Evolutionary conservation across 371 early-diverging fungal genomes (phyloP), one percentile per base, ranked within the genome.

Genomic region (Mucor mucedo): DNA sequence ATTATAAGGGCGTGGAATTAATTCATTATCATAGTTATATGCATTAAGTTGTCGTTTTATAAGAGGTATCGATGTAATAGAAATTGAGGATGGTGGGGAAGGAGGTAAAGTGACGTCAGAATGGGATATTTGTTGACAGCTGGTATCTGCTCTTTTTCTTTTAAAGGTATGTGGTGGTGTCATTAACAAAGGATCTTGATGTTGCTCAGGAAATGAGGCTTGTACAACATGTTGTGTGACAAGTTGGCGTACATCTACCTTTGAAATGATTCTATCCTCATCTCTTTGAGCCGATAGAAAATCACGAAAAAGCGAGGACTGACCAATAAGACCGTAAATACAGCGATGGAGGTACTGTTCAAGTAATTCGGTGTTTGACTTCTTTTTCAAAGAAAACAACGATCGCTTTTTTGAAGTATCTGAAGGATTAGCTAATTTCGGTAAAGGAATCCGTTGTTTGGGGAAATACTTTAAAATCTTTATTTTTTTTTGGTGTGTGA

Each of bases 271-370:
- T 62, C 60, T 52, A 33, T 82, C 83, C 48, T 82, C 83, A 8
- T 79, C 78, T 38, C 83, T 68, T 60, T 82, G 83, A 7, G 66
- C 71, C 21, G 77, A 68, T 21, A 82, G 40, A 59, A 82, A 82
- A 49, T 82, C 83, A 14, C 76, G 75, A 41, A 82, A 73, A 1
- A 82, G 55, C 9, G 80, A 75, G 0, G 77, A 76, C 14, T 50
- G 49, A 35, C 76, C 73, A 5, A 79, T 69, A 2, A 6, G 16
- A 30, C 50, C 27, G 44, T 68, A 54, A 11, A 72, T 66, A 41
- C 74, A 79, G 33, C 59, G 66, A 11, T 63, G 35, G 14, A 82
- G 62, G 55, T 82, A 82, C 4, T 21, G 29, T 52, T 82, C 78
- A 28, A 82, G 59, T 66, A 75, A 65, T 53, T 75, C 73, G 2